Evolutionary conservation across 169 alveolate genomes (phyloP).

Genomic region (Fabrea salina): DNA sequence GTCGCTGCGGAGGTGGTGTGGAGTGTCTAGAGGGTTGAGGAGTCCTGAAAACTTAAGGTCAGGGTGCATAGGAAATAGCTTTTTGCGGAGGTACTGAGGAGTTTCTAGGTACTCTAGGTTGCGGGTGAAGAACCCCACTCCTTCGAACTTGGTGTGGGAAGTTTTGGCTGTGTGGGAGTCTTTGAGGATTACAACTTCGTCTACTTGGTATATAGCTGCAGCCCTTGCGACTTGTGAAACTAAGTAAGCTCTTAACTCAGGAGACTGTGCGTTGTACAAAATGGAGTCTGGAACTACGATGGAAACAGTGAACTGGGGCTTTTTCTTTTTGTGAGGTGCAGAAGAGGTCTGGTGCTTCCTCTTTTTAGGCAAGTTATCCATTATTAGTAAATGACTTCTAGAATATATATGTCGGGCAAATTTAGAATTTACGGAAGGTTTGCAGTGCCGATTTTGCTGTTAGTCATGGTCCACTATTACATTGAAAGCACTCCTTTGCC

Average conservation of each 20-base stretch:
- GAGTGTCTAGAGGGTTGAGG: slow-evolving; percentile 98
- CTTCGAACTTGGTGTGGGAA: slow-evolving; percentile 29
- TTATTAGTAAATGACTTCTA: too few species aligned
- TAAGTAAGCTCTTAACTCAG: slow-evolving; percentile 85
- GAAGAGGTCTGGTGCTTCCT: not conserved
- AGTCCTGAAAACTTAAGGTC: slow-evolving; percentile 93
- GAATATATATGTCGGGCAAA: too few species aligned
- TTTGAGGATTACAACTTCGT: slow-evolving; percentile 91
- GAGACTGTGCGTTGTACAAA: slow-evolving; percentile 80
- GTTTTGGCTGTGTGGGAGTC: slow-evolving; percentile 65
- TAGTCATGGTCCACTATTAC: too few species aligned
- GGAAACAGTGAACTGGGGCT: slow-evolving; percentile 53
- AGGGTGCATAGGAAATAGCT: slow-evolving; percentile 82
- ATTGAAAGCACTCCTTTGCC: too few species aligned
- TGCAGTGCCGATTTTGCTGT: too few species aligned
- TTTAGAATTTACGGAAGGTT: too few species aligned
- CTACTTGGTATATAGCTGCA: slow-evolving; percentile 87
- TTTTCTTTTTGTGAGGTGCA: not conserved
- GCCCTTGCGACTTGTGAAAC: slow-evolving; percentile 92
- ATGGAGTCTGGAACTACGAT: slow-evolving; percentile 85
- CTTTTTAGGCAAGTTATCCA: not conserved
- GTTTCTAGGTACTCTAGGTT: slow-evolving; percentile 96
- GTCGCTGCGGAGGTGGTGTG: slow-evolving; percentile 95
- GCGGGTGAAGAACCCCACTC: slow-evolving; percentile 87
- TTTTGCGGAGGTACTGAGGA: slow-evolving; percentile 96